Evolutionary conservation across 495 filamentous ascomycete genomes (phyloP).

Genomic region (Podospora pseudoanserina): DNA sequence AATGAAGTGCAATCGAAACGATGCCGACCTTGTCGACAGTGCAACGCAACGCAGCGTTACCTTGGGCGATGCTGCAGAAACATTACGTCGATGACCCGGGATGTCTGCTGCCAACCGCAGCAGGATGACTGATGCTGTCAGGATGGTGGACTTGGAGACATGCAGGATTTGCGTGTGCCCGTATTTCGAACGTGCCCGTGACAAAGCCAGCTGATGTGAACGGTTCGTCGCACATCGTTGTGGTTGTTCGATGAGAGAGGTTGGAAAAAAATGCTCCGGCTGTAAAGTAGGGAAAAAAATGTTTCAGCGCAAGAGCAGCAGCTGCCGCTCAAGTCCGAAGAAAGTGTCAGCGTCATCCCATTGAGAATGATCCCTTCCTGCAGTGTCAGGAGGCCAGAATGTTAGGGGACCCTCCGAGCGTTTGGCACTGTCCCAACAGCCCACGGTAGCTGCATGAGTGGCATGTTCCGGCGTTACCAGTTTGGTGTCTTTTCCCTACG

Average conservation of each 20-base stretch:
- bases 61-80: neutral
- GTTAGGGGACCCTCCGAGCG: neutral
- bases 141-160: neutral
- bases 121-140: neutral
- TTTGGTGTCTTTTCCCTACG: neutral
- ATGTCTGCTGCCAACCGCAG: no score
- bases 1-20: neutral
- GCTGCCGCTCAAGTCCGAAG: no score
- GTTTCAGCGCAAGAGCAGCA: no score
- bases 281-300: no score
- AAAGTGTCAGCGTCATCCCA: no score
- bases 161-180: neutral
- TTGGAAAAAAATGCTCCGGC: neutral
- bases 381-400: neutral
- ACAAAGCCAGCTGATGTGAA: neutral
- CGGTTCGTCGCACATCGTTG: neutral
- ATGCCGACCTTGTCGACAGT: neutral
- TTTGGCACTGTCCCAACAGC: conserved; percentile 1
- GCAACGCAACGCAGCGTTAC: neutral
- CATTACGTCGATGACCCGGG: no score
- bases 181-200: no score
- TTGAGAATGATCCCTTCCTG: neutral
- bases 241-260: neutral
- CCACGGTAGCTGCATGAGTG: neutral
- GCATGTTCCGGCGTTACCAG: neutral